Conservation (phyloP, 2,329 filamentous ascomycete species). For the Immersiporthe knoxdaviesiana region DNA sequence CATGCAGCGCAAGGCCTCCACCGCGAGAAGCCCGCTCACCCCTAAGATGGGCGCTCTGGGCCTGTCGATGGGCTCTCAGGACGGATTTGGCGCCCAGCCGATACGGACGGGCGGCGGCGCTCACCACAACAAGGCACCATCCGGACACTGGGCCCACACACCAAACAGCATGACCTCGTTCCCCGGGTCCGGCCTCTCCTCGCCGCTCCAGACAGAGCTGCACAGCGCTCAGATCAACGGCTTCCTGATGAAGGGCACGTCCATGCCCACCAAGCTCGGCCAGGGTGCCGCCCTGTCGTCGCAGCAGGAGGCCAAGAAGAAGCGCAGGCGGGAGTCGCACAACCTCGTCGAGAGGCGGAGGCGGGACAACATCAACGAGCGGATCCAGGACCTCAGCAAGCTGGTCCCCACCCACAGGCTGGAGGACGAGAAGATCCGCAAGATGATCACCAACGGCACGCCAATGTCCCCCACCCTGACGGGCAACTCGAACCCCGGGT, state of each 20-base stretch:
- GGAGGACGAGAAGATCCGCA: conserved; percentile 96
- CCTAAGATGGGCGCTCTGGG: conserved; percentile 81
- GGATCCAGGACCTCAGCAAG: conserved; percentile 94
- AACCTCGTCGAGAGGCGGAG: conserved; percentile 94
- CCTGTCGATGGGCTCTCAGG: conserved; percentile 68
- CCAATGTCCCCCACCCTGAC: conserved; percentile 82
- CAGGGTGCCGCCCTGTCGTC: conserved; percentile 51
- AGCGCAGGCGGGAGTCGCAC: conserved; percentile 89
- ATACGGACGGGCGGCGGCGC: conserved; percentile 70
- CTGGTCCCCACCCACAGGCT: conserved; percentile 89
- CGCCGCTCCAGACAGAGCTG: conserved; percentile 71
- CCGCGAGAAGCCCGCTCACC: conserved; percentile 78
- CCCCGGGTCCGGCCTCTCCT: conserved; percentile 86
- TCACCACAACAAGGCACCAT: conserved; percentile 78
- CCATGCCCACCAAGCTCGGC: conserved; percentile 84
- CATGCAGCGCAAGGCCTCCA: conserved; percentile 75
- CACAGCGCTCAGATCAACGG: conserved; percentile 81
- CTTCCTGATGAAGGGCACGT: conserved; percentile 85
- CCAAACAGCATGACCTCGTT: conserved; percentile 84
- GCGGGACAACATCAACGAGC: conserved; percentile 97
- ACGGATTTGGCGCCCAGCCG: conserved; percentile 76
- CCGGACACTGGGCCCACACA: conserved; percentile 89
- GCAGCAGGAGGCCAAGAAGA: conserved; percentile 90
- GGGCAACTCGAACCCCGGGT: conserved; percentile 68
- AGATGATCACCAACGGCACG: conserved; percentile 90